Base-by-base conservation (phyloP, 2,329 filamentous ascomycete species). In the Polytolypa hystricis region DNA sequence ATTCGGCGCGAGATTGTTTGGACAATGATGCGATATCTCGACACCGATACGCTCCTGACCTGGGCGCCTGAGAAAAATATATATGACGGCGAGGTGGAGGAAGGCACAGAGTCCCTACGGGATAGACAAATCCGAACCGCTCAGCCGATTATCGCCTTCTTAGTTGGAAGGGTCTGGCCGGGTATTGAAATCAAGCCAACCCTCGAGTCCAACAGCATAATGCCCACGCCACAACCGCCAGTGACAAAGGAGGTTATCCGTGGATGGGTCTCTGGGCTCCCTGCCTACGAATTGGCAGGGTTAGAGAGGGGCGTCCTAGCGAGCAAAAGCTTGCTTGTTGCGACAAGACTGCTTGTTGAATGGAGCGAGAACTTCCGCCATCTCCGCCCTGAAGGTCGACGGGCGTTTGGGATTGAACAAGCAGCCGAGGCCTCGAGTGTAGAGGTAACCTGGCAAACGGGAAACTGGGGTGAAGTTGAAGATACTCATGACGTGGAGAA, bases 401-500 rank as follows among this genome's bases (percentile, higher is more conserved):
- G 54, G 21, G 50, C 50, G 33, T 95, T 93, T 54, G 82, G 84
- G 0, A 78, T 93, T 9, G 82, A 93, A 51, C 78, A 93, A 55
- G 89, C 87, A 1, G 79, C 84, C 0, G 69, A 72, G 50, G 80
- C 81, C 10, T 78, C 81, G 4, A 94, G 74, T 50, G 58, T 93
- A 28, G 91, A 98, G 66, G 84, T 94, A 11, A 71, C 76, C 45
- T 95, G 85, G 80, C 91, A 98, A 71, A 93, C 80, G 1, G 67
- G 73, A 18, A 79, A 82, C 61, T 96, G 91, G 89, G 91, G 91
- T 6, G 87, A 94, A 67, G 91, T 98, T 1, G 91, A 98, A 58
- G 87, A 98, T 61, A 94, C 87, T 18, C 91, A 98, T 62, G 91
- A 98, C 66, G 91, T 98, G 1, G 82, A 93, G 51, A 83, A 79